phyloP scores from a whole-genome alignment of 2,329 filamentous ascomycete species.

The Microascus cirrosus region DNA sequence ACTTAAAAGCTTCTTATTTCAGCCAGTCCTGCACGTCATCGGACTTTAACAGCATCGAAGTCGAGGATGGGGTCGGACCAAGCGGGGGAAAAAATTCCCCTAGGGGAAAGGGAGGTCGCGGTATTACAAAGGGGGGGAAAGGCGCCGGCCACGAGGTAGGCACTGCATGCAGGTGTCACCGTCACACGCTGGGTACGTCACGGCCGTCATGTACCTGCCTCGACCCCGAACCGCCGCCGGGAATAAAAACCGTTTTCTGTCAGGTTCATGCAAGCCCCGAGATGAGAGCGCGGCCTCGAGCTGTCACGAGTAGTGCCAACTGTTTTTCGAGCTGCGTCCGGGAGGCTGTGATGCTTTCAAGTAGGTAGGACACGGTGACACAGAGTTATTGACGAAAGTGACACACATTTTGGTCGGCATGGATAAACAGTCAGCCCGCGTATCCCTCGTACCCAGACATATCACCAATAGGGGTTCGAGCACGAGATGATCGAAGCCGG shows the following conservation, averaged over 20 bases:
- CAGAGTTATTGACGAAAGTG: too few relatives aligned
- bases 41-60: background rate
- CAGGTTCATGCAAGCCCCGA: background rate
- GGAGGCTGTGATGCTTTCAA: too few relatives aligned
- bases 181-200: background rate
- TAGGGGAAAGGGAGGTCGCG: background rate
- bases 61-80: background rate
- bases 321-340: background rate
- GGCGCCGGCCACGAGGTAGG: background rate
- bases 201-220: background rate
- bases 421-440: too few relatives aligned
- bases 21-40: background rate
- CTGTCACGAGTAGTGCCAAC: background rate
- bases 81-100: background rate
- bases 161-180: background rate
- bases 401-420: too few relatives aligned
- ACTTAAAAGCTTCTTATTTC: background rate
- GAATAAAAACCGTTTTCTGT: background rate
- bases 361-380: too few relatives aligned
- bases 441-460: too few relatives aligned
- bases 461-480: too few relatives aligned
- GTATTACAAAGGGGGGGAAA: background rate
- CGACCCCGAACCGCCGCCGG: too few relatives aligned
- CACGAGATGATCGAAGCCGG: background rate
- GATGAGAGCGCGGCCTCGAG: background rate